Conservation (phyloP, 768 basidiomycete genomes). For the Suillus variegatus region DNA sequence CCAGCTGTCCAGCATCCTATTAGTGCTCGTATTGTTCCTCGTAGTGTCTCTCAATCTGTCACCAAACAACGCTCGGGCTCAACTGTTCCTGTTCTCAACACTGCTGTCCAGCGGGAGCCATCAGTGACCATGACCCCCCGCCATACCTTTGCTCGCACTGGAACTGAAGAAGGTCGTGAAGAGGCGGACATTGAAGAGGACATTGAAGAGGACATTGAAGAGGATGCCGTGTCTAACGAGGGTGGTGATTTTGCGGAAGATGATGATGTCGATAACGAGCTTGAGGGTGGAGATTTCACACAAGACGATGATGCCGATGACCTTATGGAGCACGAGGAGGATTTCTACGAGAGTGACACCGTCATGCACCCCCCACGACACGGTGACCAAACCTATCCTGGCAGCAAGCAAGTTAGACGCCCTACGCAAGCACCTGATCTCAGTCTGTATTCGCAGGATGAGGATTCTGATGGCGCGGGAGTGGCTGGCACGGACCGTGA, state of each 20-base stretch:
- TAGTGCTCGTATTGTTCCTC: neutral
- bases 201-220: neutral
- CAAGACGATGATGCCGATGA: too few species aligned
- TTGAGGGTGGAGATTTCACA: too few species aligned
- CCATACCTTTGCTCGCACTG: neutral
- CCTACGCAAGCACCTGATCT: neutral
- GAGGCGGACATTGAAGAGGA: neutral
- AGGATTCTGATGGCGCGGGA: neutral
- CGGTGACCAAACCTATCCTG: neutral
- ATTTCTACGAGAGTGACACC: neutral
- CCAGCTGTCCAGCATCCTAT: neutral
- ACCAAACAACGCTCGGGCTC: neutral
- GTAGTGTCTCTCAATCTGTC: neutral
- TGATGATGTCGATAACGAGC: neutral
- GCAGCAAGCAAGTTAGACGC: neutral
- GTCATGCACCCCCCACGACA: neutral
- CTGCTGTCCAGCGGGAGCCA: neutral
- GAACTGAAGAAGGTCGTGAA: neutral
- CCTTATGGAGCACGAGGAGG: neutral
- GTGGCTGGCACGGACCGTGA: neutral
- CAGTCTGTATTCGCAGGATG: neutral
- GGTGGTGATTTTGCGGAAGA: neutral
- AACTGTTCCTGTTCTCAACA: neutral
- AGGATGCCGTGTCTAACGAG: too few species aligned
- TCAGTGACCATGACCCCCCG: neutral